These are phyloP conservation scores for Dispira simplex DNA, from an alignment of 192 early-diverging fungal species.

Conservation along the genomic window DNA sequence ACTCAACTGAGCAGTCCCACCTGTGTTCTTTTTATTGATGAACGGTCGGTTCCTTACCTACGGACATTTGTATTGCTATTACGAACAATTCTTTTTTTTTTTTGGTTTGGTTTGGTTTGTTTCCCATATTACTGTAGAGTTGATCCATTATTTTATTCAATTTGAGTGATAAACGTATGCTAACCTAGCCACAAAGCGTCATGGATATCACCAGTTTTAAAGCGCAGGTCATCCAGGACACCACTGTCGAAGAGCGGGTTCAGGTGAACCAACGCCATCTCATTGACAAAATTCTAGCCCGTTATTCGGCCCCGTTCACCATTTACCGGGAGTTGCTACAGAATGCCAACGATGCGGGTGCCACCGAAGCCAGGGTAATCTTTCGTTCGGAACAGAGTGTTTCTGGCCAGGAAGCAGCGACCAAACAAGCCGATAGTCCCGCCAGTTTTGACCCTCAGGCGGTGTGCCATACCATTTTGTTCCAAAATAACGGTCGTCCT, in stretches of 20 bases:
- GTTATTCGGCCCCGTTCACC: slow-evolving; percentile 76
- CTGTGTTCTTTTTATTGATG: too few species aligned
- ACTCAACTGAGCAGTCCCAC: too few species aligned
- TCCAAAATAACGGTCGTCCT: slow-evolving; percentile 72
- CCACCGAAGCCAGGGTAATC: slow-evolving; percentile 35
- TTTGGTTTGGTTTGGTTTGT: too few species aligned
- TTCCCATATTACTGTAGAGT: too few species aligned
- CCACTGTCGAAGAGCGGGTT: slow-evolving; percentile 14
- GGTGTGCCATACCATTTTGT: slow-evolving; percentile 33
- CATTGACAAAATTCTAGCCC: slow-evolving; percentile 81
- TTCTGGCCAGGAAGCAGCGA: slow-evolving; percentile 20
- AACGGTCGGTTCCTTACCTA: too few species aligned
- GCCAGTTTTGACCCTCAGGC: slow-evolving; percentile 20
- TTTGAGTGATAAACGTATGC: too few species aligned
- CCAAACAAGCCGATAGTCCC: slow-evolving; percentile 13
- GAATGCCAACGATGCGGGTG: slow-evolving; percentile 62
- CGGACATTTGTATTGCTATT: too few species aligned
- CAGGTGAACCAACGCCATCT: slow-evolving; percentile 80
- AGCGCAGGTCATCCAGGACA: slow-evolving; percentile 4
- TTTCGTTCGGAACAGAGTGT: slow-evolving; percentile 18
- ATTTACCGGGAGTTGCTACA: slow-evolving; percentile 69
- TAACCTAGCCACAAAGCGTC: background rate
- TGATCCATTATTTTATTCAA: too few species aligned
- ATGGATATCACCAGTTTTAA: slow-evolving; percentile 1
- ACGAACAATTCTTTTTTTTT: too few species aligned